These are phyloP conservation scores for Artemisia annua DNA, from an alignment of 129 eudicot species.

Conservation along the genomic window DNA sequence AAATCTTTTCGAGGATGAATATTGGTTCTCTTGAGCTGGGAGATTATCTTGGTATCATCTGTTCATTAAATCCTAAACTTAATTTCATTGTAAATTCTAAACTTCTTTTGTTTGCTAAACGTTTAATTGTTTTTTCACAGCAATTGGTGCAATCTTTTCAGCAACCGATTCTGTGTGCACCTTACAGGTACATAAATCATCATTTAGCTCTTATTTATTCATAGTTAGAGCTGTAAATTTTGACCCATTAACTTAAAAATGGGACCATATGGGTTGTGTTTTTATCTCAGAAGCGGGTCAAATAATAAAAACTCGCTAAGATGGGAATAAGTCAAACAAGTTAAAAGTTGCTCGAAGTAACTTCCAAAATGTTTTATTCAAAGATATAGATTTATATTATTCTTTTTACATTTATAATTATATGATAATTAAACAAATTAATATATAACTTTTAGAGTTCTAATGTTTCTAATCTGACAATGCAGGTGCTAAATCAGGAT, in stretches of 20 bases:
- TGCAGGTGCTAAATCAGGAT: conserved; percentile 77
- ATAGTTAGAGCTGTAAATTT: neutral
- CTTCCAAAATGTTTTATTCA: neutral
- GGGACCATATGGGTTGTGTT: neutral
- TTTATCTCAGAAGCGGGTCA: neutral
- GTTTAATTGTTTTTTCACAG: conserved; percentile 37
- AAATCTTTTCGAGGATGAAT: conserved; percentile 50
- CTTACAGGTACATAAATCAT: conserved; percentile 57
- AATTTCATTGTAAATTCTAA: neutral
- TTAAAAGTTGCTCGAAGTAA: neutral
- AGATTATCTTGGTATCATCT: conserved; percentile 66
- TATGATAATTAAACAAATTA: too few species aligned
- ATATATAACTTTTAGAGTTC: neutral
- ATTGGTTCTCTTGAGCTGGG: conserved; percentile 58
- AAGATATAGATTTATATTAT: neutral
- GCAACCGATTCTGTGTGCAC: conserved; percentile 99
- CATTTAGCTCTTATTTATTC: neutral
- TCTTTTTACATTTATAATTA: neutral
- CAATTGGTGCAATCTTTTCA: conserved; percentile 97
- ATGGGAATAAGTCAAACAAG: neutral
- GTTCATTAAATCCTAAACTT: neutral
- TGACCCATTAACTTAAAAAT: neutral
- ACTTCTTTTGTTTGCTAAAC: conserved; percentile 19
- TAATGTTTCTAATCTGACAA: conserved; percentile 20
- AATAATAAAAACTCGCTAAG: neutral